Base-by-base conservation (phyloP, 1,139 yeast genomes). In the Debaryomycetaceae sp. region DNA sequence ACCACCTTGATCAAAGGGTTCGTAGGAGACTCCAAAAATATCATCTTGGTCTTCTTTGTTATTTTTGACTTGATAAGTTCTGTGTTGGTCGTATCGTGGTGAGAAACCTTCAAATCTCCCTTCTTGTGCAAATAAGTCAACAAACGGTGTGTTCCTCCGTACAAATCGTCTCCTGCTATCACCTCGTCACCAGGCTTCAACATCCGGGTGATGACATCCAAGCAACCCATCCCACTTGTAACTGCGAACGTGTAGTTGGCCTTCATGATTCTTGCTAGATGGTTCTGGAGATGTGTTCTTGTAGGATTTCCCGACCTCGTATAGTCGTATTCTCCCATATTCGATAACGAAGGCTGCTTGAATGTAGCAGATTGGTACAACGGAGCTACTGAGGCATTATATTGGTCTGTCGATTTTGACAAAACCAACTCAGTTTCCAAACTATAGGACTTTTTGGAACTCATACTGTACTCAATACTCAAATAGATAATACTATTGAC, bases 261-360 rank as follows among this genome's bases (percentile, higher is more conserved):
- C 48, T 73, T 75, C 83, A 87, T 87, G 54, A 89, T 77, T 50
- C 79, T 78, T 36, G 87, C 83, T 53, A 89, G 59, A 52, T 89
- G 95, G 40, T 78, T 71, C 59, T 89, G 96, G 44, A 88, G 67
- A 37, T 79, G 79, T 0, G 94, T 79, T 61, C 97, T 74, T 1
- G 97, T 87, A 24, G 97, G 97, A 61, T 89, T 89, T 3, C 97
- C 97, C n/a, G 94, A 83, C 54, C 97, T 73, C 1, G 97, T 87
- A 61, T 89, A 89, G 62, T 89, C 97, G 60, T 85, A 89, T 55
- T 82, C 85, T 5, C 94, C 92, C 85, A 85, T 81, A 51, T 83
- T 81, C 33, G 79, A 56, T 65, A 87, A 69, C 5, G 88, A 82
- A 34, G 76, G 79, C 61, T 87, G 94, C 62, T 88, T 89, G 67